Conservation (phyloP, 345 rosid genomes). For the Eucalyptus cloeziana region DNA sequence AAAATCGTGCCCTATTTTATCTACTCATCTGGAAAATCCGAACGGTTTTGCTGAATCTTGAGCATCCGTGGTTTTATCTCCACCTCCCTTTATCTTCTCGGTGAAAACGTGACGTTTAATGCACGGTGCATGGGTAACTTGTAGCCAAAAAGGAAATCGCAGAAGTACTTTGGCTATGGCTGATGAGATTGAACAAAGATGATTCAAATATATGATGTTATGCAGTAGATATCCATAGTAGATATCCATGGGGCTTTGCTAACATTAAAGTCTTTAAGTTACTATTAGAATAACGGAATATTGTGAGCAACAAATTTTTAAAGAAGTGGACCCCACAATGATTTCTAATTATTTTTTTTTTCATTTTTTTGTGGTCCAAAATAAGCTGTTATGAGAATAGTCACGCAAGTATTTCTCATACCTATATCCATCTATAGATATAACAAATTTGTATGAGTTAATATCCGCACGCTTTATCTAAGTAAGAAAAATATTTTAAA, state of each 20-base stretch:
- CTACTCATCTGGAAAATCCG: not conserved
- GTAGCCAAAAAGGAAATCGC: not conserved
- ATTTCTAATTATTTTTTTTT: no score
- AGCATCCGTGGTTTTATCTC: not conserved
- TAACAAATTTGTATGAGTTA: not conserved
- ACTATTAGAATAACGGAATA: no score
- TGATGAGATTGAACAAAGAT: not conserved
- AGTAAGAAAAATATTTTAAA: not conserved
- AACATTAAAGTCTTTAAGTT: no score
- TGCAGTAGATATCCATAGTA: not conserved
- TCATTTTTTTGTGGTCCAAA: no score
- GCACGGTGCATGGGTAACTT: not conserved
- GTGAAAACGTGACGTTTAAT: not conserved
- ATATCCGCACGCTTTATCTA: fast-evolving
- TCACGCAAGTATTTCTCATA: not conserved
- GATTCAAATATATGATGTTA: not conserved
- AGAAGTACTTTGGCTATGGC: not conserved
- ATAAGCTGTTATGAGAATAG: no score
- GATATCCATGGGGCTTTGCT: not conserved
- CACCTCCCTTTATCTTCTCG: not conserved
- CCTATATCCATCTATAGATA: not conserved
- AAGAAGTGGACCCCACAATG: fast-evolving
- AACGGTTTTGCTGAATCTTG: not conserved
- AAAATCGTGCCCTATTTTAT: not conserved
- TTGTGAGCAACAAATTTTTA: no score